These are phyloP conservation scores for Populus ilicifolia DNA, from an alignment of 345 rosid species.

Conservation along the genomic window DNA sequence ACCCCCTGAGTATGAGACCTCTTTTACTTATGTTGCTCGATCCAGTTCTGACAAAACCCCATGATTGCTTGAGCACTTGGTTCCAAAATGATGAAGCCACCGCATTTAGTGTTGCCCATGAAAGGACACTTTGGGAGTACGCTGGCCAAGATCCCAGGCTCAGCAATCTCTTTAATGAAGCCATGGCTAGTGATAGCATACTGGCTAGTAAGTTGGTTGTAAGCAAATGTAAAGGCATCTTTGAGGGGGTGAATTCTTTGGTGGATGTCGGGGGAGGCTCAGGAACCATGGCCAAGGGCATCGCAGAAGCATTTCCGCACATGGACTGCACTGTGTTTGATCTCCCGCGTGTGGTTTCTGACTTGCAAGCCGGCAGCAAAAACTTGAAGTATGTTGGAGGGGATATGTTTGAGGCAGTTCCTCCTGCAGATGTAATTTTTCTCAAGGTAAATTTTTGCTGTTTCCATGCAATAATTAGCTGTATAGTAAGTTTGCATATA, in stretches of 20 bases:
- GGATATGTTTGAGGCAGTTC: slow-evolving; percentile 33
- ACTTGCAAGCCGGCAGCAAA: not conserved
- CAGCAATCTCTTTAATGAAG: not conserved
- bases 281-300: slow-evolving; percentile 12
- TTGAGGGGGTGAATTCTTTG: slow-evolving; percentile 13
- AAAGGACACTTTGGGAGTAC: not conserved
- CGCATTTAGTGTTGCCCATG: not conserved
- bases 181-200: slow-evolving; percentile 16
- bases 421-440: slow-evolving; percentile 25
- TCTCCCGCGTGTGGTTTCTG: slow-evolving; percentile 18
- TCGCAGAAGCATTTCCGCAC: slow-evolving; percentile 5
- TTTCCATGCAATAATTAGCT: not conserved
- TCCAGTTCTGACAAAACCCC: not conserved
- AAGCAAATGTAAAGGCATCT: not conserved
- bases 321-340: slow-evolving; percentile 22
- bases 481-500: too few relatives aligned
- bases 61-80: not conserved
- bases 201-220: not conserved
- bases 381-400: slow-evolving; percentile 35
- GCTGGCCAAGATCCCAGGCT: not conserved
- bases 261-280: slow-evolving; percentile 26
- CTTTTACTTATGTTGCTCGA: not conserved
- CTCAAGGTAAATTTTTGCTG: slow-evolving; percentile 18
- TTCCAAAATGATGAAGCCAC: slow-evolving; percentile 6
- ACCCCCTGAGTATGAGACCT: not conserved